Percentiles rank a stretch among this genome's conserved stretches.
These are phyloP conservation scores for Vitis rotundifolia DNA, from an alignment of 164 flowering plant genomes.

Conservation along the genomic window DNA sequence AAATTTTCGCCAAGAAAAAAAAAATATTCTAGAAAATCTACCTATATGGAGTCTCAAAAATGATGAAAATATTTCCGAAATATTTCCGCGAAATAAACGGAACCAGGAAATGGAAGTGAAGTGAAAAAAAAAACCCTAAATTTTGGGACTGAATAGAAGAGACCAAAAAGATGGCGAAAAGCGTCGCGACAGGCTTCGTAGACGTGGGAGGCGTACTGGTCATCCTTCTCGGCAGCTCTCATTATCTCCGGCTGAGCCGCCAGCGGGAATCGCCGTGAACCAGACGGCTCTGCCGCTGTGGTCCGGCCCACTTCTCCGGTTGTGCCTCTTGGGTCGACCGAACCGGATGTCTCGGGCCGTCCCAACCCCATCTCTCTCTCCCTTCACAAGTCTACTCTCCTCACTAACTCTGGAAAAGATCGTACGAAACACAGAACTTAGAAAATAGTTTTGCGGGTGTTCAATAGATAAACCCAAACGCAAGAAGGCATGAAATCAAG, in stretches of 20 bases:
- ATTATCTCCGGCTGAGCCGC: slow-evolving; percentile 98
- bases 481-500: too few species aligned
- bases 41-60: too few species aligned
- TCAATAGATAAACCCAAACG: too few species aligned
- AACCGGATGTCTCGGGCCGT: slow-evolving; percentile 1
- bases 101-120: too few species aligned
- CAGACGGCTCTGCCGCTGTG: slow-evolving; percentile 11
- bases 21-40: too few species aligned
- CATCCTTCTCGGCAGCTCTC: slow-evolving; percentile 99
- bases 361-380: slow-evolving; percentile 17
- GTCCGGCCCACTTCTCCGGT: slow-evolving; percentile 15
- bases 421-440: too few species aligned
- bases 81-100: neutral
- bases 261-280: slow-evolving; percentile 59
- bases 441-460: neutral
- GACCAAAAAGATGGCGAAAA: slow-evolving; percentile 90
- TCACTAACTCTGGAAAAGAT: neutral
- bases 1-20: too few species aligned
- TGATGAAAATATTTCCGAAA: neutral
- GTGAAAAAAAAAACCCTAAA: too few species aligned
- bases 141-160: neutral
- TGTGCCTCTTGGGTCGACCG: slow-evolving; percentile 6
- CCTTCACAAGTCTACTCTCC: neutral
- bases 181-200: slow-evolving; percentile 98
- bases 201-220: slow-evolving; percentile 87